Evolutionary conservation across 257 asterid genomes (phyloP).

Genomic region (Solanum arcanum): DNA sequence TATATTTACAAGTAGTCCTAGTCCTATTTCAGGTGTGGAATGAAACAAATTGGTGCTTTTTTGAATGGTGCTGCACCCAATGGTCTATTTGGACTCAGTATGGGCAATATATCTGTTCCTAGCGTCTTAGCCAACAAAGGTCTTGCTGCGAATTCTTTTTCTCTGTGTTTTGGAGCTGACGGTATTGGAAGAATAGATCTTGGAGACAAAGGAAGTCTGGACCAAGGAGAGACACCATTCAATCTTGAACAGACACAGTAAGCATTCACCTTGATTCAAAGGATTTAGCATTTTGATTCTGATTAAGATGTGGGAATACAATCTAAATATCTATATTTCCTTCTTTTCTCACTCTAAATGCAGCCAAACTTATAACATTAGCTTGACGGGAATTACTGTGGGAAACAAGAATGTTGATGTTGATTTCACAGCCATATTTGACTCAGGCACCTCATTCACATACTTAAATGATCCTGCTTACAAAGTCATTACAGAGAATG

Average conservation of each 20-base stretch:
- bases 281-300: neutral
- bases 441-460: slow-evolving; percentile 93
- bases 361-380: slow-evolving; percentile 73
- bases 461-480: slow-evolving; percentile 76
- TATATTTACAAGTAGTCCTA: neutral
- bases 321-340: neutral
- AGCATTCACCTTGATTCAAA: slow-evolving; percentile 14
- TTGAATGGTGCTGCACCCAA: slow-evolving; percentile 78
- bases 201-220: slow-evolving; percentile 76
- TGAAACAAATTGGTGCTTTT: slow-evolving; percentile 74
- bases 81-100: slow-evolving; percentile 88
- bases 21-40: slow-evolving; percentile 54
- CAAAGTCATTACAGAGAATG: slow-evolving; percentile 37
- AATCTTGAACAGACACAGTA: slow-evolving; percentile 51
- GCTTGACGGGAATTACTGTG: slow-evolving; percentile 59
- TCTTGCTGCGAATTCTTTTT: slow-evolving; percentile 74
- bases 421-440: slow-evolving; percentile 60
- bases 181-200: slow-evolving; percentile 80
- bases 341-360: neutral
- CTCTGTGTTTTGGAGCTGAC: slow-evolving; percentile 86
- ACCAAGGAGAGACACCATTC: slow-evolving; percentile 60
- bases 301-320: neutral
- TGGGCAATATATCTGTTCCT: slow-evolving; percentile 67
- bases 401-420: slow-evolving; percentile 33
- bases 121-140: slow-evolving; percentile 73